Conservation (phyloP, 768 basidiomycete species). For the Peribolospora kevripleyi region DNA sequence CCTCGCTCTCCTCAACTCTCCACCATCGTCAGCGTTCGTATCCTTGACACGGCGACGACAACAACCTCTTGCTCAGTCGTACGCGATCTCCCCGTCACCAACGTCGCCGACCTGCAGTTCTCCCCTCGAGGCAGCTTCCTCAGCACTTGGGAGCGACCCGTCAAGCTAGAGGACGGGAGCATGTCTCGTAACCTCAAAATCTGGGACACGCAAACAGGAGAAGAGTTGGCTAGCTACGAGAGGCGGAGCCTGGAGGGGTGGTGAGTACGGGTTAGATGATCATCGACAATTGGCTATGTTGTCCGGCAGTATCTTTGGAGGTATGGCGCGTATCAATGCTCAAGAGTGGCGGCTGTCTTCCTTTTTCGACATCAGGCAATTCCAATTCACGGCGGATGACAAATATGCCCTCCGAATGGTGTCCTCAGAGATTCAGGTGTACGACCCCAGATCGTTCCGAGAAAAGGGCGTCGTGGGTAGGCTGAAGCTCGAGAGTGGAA, state of each 20-base stretch:
- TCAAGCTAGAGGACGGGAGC: slow-evolving; percentile 66
- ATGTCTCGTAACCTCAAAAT: slow-evolving; percentile 87
- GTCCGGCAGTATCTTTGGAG: no score
- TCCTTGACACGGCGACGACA: slow-evolving; percentile 30
- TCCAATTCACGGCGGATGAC: slow-evolving; percentile 76
- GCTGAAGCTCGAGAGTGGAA: slow-evolving; percentile 47
- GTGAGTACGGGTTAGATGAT: slow-evolving; percentile 18
- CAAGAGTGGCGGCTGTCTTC: not conserved
- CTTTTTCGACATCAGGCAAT: slow-evolving; percentile 22
- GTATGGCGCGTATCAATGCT: no score
- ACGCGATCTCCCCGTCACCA: slow-evolving; percentile 46
- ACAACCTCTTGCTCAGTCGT: slow-evolving; percentile 43
- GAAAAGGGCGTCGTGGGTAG: slow-evolving; percentile 54
- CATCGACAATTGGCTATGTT: no score
- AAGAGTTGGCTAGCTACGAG: slow-evolving; percentile 62
- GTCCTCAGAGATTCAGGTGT: slow-evolving; percentile 59
- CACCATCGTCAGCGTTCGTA: slow-evolving; percentile 33
- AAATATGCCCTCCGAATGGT: slow-evolving; percentile 62
- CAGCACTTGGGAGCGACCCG: slow-evolving; percentile 87
- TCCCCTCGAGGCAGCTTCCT: slow-evolving; percentile 82
- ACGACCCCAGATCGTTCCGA: slow-evolving; percentile 47
- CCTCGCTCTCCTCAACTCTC: not conserved
- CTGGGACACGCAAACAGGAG: slow-evolving; percentile 62
- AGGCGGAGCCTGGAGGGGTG: slow-evolving; percentile 82
- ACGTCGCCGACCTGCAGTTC: slow-evolving; percentile 62